Conservation (phyloP, 805 yeast species). For the Candida nanaspora region DNA sequence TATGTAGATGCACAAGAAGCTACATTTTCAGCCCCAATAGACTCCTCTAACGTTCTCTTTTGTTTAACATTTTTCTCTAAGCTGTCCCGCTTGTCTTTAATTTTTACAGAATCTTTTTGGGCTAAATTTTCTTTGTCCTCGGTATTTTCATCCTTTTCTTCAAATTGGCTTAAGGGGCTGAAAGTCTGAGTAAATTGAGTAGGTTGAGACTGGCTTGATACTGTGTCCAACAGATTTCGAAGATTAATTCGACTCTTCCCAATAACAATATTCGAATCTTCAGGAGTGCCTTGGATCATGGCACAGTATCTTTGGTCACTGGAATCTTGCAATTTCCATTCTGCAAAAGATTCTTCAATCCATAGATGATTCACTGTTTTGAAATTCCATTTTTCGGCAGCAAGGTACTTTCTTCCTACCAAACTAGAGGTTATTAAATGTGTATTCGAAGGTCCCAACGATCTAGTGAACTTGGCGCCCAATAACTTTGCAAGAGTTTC, state of each 20-base stretch:
- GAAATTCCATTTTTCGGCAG: slow-evolving; percentile 65
- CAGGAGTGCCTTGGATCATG: too few species aligned
- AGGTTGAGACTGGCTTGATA: background rate
- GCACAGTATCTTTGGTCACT: slow-evolving; percentile 25
- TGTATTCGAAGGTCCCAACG: slow-evolving; percentile 56
- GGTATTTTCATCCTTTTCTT: slow-evolving; percentile 8
- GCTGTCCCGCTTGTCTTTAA: too few species aligned
- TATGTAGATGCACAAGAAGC: too few species aligned
- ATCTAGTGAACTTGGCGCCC: slow-evolving; percentile 73
- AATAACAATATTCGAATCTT: slow-evolving; percentile 14
- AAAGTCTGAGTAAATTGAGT: background rate
- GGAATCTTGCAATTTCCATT: slow-evolving; percentile 50
- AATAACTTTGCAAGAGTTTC: slow-evolving; percentile 52
- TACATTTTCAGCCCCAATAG: too few species aligned
- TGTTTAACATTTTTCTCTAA: too few species aligned
- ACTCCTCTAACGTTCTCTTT: too few species aligned
- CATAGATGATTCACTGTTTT: slow-evolving; percentile 73
- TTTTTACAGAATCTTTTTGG: too few species aligned
- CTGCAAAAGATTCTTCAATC: slow-evolving; percentile 74
- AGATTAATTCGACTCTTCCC: slow-evolving; percentile 30
- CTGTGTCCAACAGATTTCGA: background rate
- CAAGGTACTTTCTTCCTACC: slow-evolving; percentile 66
- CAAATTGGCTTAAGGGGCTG: slow-evolving; percentile 4
- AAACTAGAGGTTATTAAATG: slow-evolving; percentile 64
- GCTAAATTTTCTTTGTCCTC: background rate